These are phyloP conservation scores for Sclerotinia spermophila DNA, from an alignment of 2,329 filamentous ascomycete species.

Conservation along the genomic window DNA sequence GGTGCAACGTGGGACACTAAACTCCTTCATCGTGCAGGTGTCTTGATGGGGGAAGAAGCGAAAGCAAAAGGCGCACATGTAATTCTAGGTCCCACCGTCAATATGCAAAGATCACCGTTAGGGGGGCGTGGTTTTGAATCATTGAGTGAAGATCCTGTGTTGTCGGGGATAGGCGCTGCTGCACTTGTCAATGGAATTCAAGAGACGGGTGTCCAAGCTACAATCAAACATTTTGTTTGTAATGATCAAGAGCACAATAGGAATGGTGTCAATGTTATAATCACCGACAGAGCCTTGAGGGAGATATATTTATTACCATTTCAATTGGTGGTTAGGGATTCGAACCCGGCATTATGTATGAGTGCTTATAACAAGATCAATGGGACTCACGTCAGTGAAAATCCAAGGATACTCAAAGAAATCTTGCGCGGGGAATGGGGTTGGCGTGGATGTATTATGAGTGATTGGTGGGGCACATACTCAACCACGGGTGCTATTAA, in stretches of 20 bases:
- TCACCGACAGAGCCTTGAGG: slow-evolving; percentile 54
- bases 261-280: slow-evolving; percentile 51
- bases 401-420: slow-evolving; percentile 47
- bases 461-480: slow-evolving; percentile 49
- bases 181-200: slow-evolving; percentile 54
- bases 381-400: slow-evolving; percentile 54
- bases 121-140: slow-evolving; percentile 59
- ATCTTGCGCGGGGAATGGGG: slow-evolving; percentile 56
- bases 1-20: slow-evolving; percentile 65
- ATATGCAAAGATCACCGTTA: slow-evolving; percentile 58
- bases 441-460: slow-evolving; percentile 56
- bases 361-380: slow-evolving; percentile 59
- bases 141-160: slow-evolving; percentile 54
- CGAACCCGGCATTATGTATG: slow-evolving; percentile 53
- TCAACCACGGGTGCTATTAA: slow-evolving; percentile 31
- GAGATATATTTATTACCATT: slow-evolving; percentile 59
- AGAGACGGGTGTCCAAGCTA: slow-evolving; percentile 52
- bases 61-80: slow-evolving; percentile 60
- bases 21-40: slow-evolving; percentile 59
- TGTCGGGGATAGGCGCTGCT: slow-evolving; percentile 52
- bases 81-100: slow-evolving; percentile 60
- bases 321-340: slow-evolving; percentile 52
- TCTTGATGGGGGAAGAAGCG: slow-evolving; percentile 64
- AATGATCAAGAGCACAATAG: slow-evolving; percentile 59
- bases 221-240: slow-evolving; percentile 59